Conservation (phyloP, 208 protist species). For the Wallacemonas sp. region DNA sequence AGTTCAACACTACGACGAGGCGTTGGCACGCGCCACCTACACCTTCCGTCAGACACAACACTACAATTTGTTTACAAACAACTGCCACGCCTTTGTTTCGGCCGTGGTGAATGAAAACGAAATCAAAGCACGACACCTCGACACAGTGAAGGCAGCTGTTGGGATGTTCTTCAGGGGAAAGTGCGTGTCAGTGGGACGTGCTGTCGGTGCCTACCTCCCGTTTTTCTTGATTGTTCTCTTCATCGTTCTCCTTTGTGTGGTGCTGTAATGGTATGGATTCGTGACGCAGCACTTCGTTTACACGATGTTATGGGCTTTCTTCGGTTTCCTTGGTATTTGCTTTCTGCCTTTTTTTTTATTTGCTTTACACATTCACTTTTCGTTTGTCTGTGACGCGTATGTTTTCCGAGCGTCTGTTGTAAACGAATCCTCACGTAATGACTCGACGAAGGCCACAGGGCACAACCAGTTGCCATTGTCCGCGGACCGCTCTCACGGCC, state of each 20-base stretch:
- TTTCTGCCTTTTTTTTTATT: not conserved
- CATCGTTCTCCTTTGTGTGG: slow-evolving; percentile 11
- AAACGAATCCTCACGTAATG: no score
- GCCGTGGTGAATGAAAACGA: slow-evolving; percentile 42
- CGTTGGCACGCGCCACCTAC: slow-evolving; percentile 28
- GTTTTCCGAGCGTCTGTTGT: no score
- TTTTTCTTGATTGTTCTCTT: slow-evolving; percentile 26
- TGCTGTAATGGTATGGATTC: not conserved
- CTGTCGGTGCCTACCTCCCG: slow-evolving; percentile 42
- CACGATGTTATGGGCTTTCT: no score
- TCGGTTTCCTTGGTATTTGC: no score
- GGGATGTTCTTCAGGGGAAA: slow-evolving; percentile 51
- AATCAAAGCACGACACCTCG: slow-evolving; percentile 17
- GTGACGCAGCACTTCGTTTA: no score
- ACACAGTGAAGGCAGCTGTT: slow-evolving; percentile 49
- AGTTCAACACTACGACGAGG: slow-evolving; percentile 59
- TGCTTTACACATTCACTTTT: not conserved
- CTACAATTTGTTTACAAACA: slow-evolving; percentile 91
- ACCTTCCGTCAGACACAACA: slow-evolving; percentile 67
- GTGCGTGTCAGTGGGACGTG: slow-evolving; percentile 36
- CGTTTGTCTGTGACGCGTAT: no score
- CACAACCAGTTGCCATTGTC: no score
- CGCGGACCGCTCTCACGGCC: no score
- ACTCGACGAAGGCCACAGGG: no score
- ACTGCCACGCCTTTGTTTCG: slow-evolving; percentile 86